These are phyloP conservation scores for Fraxinus latifolia DNA, from an alignment of 305 asterid species.

Conservation along the genomic window DNA sequence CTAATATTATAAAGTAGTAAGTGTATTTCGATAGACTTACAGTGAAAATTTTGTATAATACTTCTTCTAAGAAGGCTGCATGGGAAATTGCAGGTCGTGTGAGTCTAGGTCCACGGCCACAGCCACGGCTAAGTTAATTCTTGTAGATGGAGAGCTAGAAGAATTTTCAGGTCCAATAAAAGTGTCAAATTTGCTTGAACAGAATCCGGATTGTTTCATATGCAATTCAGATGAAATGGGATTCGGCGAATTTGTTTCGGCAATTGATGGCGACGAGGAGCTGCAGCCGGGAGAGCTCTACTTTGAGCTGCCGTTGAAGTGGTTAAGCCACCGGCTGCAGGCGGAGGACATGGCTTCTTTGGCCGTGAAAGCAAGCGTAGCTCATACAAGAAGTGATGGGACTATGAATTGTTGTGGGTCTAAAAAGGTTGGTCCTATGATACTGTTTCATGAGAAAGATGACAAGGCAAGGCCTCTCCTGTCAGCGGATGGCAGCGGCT, in stretches of 20 bases:
- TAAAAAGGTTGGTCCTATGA: slow-evolving; percentile 24
- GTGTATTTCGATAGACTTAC: background rate
- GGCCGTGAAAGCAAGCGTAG: slow-evolving; percentile 49
- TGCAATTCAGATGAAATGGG: slow-evolving; percentile 69
- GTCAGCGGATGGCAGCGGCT: slow-evolving; percentile 8
- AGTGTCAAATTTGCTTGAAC: slow-evolving; percentile 39
- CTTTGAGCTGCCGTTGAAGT: slow-evolving; percentile 50
- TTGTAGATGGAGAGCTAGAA: slow-evolving; percentile 41
- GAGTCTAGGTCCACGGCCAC: slow-evolving; percentile 32
- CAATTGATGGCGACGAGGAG: slow-evolving; percentile 46
- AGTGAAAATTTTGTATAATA: background rate
- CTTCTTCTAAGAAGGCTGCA: background rate
- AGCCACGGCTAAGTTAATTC: slow-evolving; percentile 45
- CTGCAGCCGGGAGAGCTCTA: slow-evolving; percentile 59
- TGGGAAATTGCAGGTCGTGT: slow-evolving; percentile 47
- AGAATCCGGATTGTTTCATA: slow-evolving; percentile 40
- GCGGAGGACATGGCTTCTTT: slow-evolving; percentile 59
- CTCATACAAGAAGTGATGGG: slow-evolving; percentile 23
- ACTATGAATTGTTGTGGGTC: slow-evolving; percentile 15
- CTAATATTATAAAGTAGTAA: background rate
- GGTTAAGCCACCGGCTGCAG: slow-evolving; percentile 48
- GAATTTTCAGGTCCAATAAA: slow-evolving; percentile 44
- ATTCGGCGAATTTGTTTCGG: slow-evolving; percentile 41
- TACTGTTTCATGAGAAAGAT: slow-evolving; percentile 24
- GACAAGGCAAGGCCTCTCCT: slow-evolving; percentile 29